A percentile compares a stretch with the other conserved stretches of the same genome.
Conservation (phyloP, 495 filamentous ascomycete species). For the Bombardia bombarda region DNA sequence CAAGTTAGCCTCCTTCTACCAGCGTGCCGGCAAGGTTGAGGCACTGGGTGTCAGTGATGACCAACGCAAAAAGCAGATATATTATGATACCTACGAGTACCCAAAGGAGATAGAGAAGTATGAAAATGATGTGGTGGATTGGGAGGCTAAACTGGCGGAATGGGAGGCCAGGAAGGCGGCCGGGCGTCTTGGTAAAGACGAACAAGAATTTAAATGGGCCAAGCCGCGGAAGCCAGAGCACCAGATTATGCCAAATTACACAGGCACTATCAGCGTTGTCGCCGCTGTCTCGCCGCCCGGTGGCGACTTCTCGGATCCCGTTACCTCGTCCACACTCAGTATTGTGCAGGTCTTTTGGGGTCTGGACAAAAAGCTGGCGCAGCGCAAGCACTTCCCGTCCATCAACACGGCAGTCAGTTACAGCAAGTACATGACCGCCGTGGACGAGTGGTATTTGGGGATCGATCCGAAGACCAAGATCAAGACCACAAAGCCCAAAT, state of each 20-base stretch:
- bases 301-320: slow-evolving; percentile 98
- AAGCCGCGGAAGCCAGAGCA: no score
- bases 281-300: slow-evolving; percentile 94
- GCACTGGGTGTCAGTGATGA: slow-evolving; percentile 81
- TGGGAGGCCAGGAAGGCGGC: no score
- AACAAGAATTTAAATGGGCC: no score
- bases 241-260: slow-evolving; percentile 76
- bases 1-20: slow-evolving; percentile 98
- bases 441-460: slow-evolving; percentile 94
- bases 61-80: no score
- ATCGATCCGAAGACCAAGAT: no score
- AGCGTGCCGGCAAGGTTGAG: slow-evolving; percentile 83
- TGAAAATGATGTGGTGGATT: no score
- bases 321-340: slow-evolving; percentile 87
- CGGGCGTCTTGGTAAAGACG: no score
- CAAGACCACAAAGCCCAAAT: slow-evolving; percentile 81
- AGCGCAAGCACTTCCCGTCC: slow-evolving; percentile 98
- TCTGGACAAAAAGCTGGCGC: slow-evolving; percentile 97
- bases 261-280: slow-evolving; percentile 94
- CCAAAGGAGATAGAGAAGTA: no score
- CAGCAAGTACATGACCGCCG: slow-evolving; percentile 84
- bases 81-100: no score
- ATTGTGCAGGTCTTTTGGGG: slow-evolving; percentile 99
- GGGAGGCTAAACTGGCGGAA: no score
- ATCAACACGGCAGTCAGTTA: slow-evolving; percentile 95